A percentile compares a stretch with the other conserved stretches of the same genome.
Conservation (phyloP, 192 early-diverging fungal species). For the Phlyctochytrium planicorne region DNA sequence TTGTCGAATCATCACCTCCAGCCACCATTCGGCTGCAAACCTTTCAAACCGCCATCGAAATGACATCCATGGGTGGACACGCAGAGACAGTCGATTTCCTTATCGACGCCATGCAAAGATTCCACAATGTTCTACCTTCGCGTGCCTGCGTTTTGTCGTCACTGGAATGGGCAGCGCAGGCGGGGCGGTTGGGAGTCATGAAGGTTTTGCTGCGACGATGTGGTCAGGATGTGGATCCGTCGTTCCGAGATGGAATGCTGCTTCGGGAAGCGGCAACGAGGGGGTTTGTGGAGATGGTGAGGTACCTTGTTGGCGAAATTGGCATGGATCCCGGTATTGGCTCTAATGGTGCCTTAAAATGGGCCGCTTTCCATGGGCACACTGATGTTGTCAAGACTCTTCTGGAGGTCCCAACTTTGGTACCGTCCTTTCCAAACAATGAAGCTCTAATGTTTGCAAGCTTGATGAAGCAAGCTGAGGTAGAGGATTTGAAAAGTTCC, state of each 20-base stretch:
- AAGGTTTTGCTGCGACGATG: not conserved
- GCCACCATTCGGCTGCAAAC: not conserved
- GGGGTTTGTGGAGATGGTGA: not conserved
- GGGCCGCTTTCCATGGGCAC: not conserved
- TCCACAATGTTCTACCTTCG: not conserved
- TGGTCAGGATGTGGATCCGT: not conserved
- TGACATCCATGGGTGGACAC: not conserved
- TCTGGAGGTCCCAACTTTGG: not conserved
- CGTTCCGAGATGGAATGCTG: not conserved
- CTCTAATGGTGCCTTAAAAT: not conserved
- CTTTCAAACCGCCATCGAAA: not conserved
- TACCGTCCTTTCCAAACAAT: not conserved
- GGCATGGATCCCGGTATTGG: not conserved
- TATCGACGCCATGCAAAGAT: not conserved
- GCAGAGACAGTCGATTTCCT: not conserved
- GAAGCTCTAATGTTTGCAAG: not conserved
- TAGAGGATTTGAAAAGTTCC: too few relatives aligned
- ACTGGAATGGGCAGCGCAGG: not conserved
- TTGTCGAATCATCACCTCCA: too few relatives aligned
- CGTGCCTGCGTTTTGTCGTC: not conserved
- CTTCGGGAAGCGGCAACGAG: not conserved
- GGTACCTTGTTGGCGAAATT: not conserved
- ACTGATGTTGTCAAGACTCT: not conserved
- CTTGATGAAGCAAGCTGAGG: not conserved
- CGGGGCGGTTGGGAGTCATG: not conserved